A percentile compares a stretch with the other conserved stretches of the same genome.
Evolutionary conservation across 345 rosid species (phyloP).

Genomic region (Eucalyptus globulus): DNA sequence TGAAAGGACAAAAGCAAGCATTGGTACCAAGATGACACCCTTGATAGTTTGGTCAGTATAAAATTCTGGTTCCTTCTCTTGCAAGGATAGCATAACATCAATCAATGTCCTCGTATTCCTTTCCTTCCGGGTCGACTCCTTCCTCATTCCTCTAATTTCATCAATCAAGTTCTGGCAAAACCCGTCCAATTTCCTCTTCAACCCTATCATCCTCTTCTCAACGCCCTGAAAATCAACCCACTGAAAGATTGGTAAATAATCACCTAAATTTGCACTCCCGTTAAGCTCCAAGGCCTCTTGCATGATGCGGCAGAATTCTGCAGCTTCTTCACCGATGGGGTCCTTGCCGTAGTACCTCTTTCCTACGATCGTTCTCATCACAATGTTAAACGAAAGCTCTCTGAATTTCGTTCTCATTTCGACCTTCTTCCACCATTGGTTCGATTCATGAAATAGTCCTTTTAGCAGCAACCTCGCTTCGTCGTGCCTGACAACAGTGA

Average conservation of each 20-base stretch:
- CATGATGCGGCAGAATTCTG: neutral
- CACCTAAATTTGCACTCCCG: neutral
- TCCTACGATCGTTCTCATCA: neutral
- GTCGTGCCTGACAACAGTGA: neutral
- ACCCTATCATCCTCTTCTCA: neutral
- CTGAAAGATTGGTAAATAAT: neutral
- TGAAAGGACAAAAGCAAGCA: neutral
- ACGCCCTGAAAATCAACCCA: neutral
- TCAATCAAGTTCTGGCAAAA: neutral
- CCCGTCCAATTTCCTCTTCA: neutral
- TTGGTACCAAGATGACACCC: neutral
- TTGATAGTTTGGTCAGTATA: neutral
- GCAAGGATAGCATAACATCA: neutral
- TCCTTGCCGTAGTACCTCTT: neutral
- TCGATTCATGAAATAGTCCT: neutral
- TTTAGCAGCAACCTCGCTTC: neutral
- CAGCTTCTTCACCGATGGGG: neutral
- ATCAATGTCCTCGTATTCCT: neutral
- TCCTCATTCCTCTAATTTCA: neutral
- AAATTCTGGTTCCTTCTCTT: neutral
- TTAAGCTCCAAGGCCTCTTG: neutral
- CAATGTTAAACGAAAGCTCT: neutral
- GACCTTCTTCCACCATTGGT: neutral
- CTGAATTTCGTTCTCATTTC: neutral
- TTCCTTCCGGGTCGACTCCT: neutral